Conservation (phyloP, 371 early-diverging fungal species). For the Umbelopsis sp. region DNA sequence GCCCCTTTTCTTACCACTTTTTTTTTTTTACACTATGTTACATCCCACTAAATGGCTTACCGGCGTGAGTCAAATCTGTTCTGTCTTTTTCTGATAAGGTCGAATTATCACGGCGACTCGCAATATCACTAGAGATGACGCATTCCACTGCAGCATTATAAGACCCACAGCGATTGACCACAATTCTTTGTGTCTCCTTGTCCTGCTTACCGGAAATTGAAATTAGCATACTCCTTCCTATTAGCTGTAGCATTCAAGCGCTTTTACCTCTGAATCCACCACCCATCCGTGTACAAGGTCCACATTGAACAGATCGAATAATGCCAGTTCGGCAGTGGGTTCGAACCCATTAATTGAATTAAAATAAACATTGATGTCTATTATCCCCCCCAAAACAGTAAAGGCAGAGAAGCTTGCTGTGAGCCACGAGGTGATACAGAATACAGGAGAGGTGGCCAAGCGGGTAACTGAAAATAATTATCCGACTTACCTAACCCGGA, state of each 20-base stretch:
- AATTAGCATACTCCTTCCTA: neutral
- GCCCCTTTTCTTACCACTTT: neutral
- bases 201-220: conserved; percentile 34
- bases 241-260: neutral
- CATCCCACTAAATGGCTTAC: conserved; percentile 20
- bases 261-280: conserved; percentile 66
- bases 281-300: conserved; percentile 92
- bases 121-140: conserved; percentile 49
- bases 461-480: neutral
- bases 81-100: conserved; percentile 28
- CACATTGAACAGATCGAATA: conserved; percentile 83
- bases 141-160: conserved; percentile 86
- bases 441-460: neutral
- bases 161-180: conserved; percentile 56
- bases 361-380: conserved; percentile 87
- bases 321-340: conserved; percentile 67
- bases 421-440: conserved; percentile 6
- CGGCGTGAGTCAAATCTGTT: conserved; percentile 34
- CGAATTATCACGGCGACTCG: neutral
- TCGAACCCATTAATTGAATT: conserved; percentile 80
- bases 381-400: neutral
- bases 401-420: conserved; percentile 4
- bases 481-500: conserved; percentile 40
- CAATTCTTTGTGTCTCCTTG: conserved; percentile 54
- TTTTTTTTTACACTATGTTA: neutral